Evolutionary conservation across 129 eudicot genomes (phyloP).

Genomic region (Silybum marianum): DNA sequence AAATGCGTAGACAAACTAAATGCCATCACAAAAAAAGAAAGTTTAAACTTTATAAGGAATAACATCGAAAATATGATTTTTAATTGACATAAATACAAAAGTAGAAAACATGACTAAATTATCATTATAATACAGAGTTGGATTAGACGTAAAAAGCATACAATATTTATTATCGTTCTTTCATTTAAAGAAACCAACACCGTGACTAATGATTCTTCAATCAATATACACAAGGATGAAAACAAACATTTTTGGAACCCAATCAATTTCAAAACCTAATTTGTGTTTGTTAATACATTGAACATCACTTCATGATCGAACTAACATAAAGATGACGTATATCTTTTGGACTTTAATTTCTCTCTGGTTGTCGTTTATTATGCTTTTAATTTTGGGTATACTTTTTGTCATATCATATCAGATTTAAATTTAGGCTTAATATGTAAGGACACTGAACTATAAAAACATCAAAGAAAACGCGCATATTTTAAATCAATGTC

Average conservation of each 20-base stretch:
- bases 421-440: not conserved
- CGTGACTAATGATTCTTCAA: not conserved
- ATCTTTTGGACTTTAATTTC: not conserved
- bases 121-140: not conserved
- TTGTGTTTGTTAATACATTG: slow-evolving; percentile 2
- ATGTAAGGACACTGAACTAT: not conserved
- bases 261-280: slow-evolving; percentile 22
- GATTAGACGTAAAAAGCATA: not conserved
- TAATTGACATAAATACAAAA: too few species aligned
- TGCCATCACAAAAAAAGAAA: not conserved
- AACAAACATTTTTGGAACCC: slow-evolving; percentile 19
- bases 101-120: not conserved
- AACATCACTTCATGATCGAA: slow-evolving; percentile 22
- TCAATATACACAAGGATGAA: not conserved
- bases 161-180: not conserved
- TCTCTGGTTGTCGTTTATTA: not conserved
- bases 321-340: slow-evolving; percentile 7
- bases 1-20: not conserved
- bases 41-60: not conserved
- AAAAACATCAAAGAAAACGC: not conserved
- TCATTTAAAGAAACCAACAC: not conserved
- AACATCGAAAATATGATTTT: not conserved
- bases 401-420: slow-evolving; percentile 9
- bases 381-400: not conserved
- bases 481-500: not conserved